Evolutionary conservation across 2,329 filamentous ascomycete species (phyloP).

Genomic region (Biscogniauxia marginata): DNA sequence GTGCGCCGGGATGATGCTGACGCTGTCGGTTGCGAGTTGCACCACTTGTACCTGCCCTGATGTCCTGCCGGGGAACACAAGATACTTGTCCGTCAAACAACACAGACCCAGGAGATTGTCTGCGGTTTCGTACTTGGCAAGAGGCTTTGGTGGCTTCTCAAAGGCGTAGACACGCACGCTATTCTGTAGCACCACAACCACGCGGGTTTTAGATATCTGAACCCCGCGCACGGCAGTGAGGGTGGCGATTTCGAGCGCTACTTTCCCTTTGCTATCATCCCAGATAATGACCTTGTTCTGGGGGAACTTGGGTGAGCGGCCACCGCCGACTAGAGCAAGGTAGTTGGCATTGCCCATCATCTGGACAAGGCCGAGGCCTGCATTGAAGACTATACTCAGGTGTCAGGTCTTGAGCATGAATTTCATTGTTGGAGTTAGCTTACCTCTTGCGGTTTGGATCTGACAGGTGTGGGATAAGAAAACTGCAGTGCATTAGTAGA

Average conservation of each 20-base stretch:
- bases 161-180: conserved; percentile 81
- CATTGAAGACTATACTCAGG: conserved; percentile 57
- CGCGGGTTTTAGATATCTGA: conserved; percentile 70
- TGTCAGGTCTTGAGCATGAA: conserved; percentile 1
- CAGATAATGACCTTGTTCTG: conserved; percentile 92
- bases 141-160: conserved; percentile 66
- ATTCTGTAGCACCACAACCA: conserved; percentile 79
- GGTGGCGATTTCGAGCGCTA: conserved; percentile 75
- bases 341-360: conserved; percentile 89
- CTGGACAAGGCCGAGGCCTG: conserved; percentile 76
- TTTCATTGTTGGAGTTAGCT: neutral
- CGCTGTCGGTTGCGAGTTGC: conserved; percentile 72
- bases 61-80: conserved; percentile 86
- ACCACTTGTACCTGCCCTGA: conserved; percentile 87
- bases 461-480: conserved; percentile 72
- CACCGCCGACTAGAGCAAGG: conserved; percentile 85
- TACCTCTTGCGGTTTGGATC: conserved; percentile 56
- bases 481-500: conserved; percentile 49
- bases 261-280: conserved; percentile 78
- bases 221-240: conserved; percentile 79
- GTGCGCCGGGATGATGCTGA: conserved; percentile 93
- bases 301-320: conserved; percentile 79
- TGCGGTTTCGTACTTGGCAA: conserved; percentile 79
- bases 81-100: conserved; percentile 67
- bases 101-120: conserved; percentile 82